These are phyloP conservation scores for Calonectria hawksworthii DNA, from an alignment of 2,329 filamentous ascomycete species.

Conservation along the genomic window DNA sequence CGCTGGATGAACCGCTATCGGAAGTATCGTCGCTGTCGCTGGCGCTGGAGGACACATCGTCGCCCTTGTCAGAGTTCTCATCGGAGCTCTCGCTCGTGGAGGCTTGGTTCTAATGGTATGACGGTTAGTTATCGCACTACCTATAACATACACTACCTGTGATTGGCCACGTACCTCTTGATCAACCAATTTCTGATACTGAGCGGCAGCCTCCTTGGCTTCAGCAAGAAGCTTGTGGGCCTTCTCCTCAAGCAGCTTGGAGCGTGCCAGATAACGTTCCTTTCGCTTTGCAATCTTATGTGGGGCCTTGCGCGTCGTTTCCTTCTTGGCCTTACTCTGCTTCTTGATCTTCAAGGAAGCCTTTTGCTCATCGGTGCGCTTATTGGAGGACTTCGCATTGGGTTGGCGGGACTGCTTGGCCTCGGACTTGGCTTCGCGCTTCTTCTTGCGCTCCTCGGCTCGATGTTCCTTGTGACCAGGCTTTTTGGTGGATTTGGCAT, in stretches of 20 bases:
- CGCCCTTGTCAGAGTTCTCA: constrained; percentile 30
- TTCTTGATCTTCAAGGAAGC: constrained; percentile 50
- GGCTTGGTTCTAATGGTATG: not conserved
- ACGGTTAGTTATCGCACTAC: not conserved
- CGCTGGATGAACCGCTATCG: constrained; percentile 35
- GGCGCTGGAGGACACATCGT: constrained; percentile 37
- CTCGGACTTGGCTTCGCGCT: constrained; percentile 53
- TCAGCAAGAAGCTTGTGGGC: constrained; percentile 56
- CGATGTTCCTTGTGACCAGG: constrained; percentile 30
- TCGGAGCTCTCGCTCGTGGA: constrained; percentile 17
- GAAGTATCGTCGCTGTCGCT: constrained; percentile 35
- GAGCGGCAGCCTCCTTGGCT: constrained; percentile 51
- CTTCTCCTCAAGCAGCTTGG: constrained; percentile 51
- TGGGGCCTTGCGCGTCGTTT: constrained; percentile 38
- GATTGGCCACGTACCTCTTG: constrained; percentile 36
- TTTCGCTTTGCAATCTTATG: constrained; percentile 56
- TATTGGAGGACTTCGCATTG: constrained; percentile 48
- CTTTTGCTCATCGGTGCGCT: constrained; percentile 51
- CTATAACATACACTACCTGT: not conserved
- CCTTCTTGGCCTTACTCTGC: constrained; percentile 45
- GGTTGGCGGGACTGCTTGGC: constrained; percentile 56
- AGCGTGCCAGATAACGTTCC: constrained; percentile 53
- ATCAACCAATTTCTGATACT: constrained; percentile 46
- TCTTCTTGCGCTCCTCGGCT: constrained; percentile 51
- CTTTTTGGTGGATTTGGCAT: constrained; percentile 32